Base-by-base conservation (phyloP, 306 rosid species). In the Canavalia ensiformis region DNA sequence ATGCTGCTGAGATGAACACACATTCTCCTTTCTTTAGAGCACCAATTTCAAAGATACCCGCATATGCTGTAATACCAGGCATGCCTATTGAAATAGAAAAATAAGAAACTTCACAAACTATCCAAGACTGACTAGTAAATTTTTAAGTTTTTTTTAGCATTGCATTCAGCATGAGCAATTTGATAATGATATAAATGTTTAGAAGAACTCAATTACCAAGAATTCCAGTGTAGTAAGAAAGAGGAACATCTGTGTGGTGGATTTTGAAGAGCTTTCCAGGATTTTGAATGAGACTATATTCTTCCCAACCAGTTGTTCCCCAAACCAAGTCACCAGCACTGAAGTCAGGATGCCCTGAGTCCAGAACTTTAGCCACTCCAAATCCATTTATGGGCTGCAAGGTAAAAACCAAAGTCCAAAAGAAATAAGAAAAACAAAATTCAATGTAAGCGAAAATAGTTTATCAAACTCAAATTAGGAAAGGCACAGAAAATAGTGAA, bases 241-340 rank as follows among this genome's bases (percentile, higher is more conserved):
- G 88, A 13, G 97, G 94, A 25, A 92, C 89, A 64, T 92, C 89
- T 31, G 88, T 86, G 54, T 88, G 77, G 1, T 86, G 81, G 46
- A 89, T 90, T 72, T 89, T 92, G 34, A 81, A 83, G 25, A 90
- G 78, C 6, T 76, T 55, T 5, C 72, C 67, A 13, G 87, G 84
- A 7, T 54, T 74, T 51, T 68, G 67, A 8, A 86, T 77, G 68
- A 90, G 57, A 47, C 88, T 84, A 56, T 86, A 90, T 37, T 89
- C 90, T 85, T 92, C 97, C 94, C 94, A 92, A 8, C 87, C 83
- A 2, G 90, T 84, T 1, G 51, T 59, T 51, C 97, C 97, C 94
- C 97, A 92, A 56, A 92, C 75, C 0, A 87, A 77, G 42, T 92
- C 94, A 18, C 94, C 94, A 74, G 44, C 72, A 28, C 77, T 81